Conservation (phyloP, 2,329 filamentous ascomycete genomes). For the Aspergillus arachidicola region DNA sequence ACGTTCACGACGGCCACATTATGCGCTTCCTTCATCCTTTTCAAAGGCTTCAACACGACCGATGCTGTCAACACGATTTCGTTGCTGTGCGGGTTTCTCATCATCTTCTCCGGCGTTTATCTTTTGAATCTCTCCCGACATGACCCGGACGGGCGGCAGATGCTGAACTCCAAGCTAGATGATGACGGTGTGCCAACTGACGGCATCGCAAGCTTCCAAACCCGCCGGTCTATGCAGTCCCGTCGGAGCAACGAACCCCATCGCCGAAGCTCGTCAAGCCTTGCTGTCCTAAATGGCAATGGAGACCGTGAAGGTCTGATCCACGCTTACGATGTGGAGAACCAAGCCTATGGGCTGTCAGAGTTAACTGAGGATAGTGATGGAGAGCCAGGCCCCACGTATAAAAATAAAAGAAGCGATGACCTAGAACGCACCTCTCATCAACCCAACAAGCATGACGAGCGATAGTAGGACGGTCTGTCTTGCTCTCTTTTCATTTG, state of each 20-base stretch:
- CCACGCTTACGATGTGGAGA: slow-evolving; percentile 85
- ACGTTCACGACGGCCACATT: slow-evolving; percentile 95
- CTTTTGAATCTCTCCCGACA: slow-evolving; percentile 91
- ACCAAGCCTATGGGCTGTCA: slow-evolving; percentile 72
- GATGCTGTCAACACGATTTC: slow-evolving; percentile 91
- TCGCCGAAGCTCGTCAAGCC: slow-evolving; percentile 65
- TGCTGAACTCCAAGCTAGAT: slow-evolving; percentile 60
- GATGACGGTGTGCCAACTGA: slow-evolving; percentile 82
- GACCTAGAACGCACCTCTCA: slow-evolving; percentile 28
- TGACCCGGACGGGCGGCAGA: slow-evolving; percentile 77
- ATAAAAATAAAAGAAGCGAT: slow-evolving; percentile 31
- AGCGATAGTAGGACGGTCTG: slow-evolving; percentile 28
- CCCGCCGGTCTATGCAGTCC: slow-evolving; percentile 89
- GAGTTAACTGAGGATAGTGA: slow-evolving; percentile 80
- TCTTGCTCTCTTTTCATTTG: slow-evolving; percentile 7
- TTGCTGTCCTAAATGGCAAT: slow-evolving; percentile 56
- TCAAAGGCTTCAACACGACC: slow-evolving; percentile 93
- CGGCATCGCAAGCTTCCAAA: slow-evolving; percentile 84
- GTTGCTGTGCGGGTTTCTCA: slow-evolving; percentile 86
- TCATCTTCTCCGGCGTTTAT: slow-evolving; percentile 95
- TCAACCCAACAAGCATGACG: slow-evolving; percentile 36
- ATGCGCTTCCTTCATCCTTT: slow-evolving; percentile 92
- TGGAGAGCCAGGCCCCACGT: slow-evolving; percentile 46
- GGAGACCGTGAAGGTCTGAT: slow-evolving; percentile 81
- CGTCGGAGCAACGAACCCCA: slow-evolving; percentile 67